Base-by-base conservation (phyloP, 1,284 basidiomycete genomes). In the Austropuccinia psidii region DNA sequence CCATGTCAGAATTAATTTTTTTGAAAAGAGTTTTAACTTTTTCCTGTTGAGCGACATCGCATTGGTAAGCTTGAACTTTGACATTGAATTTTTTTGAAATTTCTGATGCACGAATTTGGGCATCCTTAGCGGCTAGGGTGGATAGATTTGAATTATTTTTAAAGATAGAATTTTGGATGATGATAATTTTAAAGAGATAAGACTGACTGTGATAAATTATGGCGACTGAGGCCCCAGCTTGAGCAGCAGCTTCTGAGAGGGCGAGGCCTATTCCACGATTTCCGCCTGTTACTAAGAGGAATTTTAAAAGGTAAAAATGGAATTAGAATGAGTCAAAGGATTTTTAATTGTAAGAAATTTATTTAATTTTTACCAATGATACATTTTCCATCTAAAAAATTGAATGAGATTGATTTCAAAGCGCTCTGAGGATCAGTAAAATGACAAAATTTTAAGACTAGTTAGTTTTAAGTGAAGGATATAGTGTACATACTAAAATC, bases 51-150 rank as follows among this genome's bases (percentile, higher is more conserved):
- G 79, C 77, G 37, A 81, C 80, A 57, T 81, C 80, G 74, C 79
- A 80, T 77, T 81, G 77, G 77, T 81, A 81, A 7, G 80, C 80
- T 77, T 79, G 79, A 73, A 74, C 75, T 77, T 80, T 79, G 73
- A 78, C 76, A 47, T 76, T 76, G 47, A 76, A 79, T 76, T 79
- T 77, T 76, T 80, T 78, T 72, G 80, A 78, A 19, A 68, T 57
- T 43, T 68, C 66, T 13, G 45, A 27, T 21, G 80, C 77, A 47
- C 66, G 66, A 55, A 55, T 52, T 13, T 49, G 50, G 35, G 66
- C 66, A 68, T 68, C 66, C 21, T 68, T 37, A 24, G 66, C 49
- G 45, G 37, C 66, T 68, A 41, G 17, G 3, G 21, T n/a, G 9
- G 19, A 66, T 3, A 43, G 17, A 54, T 35, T 24, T 8, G 13